Evolutionary conservation across 768 basidiomycete genomes (phyloP), one percentile per base, ranked within the genome.

Genomic region (Zangia roseola): DNA sequence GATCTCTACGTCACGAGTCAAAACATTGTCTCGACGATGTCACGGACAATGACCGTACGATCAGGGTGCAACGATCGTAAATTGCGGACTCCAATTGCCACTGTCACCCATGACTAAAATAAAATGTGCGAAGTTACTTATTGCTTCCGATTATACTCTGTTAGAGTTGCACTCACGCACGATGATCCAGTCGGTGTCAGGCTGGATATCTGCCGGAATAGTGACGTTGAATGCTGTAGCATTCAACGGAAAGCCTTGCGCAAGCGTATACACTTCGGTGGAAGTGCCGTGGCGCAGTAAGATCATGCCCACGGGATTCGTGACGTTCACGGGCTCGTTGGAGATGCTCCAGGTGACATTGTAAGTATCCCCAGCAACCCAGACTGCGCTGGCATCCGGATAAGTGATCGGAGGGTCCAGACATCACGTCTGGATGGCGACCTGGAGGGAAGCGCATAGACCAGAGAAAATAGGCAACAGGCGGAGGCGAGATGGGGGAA

Each of bases 71-170:
- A 35, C 6, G 50, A 83, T 82, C 8, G 71, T 71, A 56, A 82
- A 82, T 37, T 45, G 19, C 13, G 62, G 64, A 30, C 79, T 74
- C 45, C 66, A 73, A 56, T 81, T 74, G 25, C 79, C 79, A 42
- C 77, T 80, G 56, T 81, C 79, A 6, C 79, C 79, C 43, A 80
- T 71, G 33, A 81, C 79, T 80, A 43, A 28, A 43, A 41, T 23
- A 34, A 26, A 16, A 34, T 0, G 12, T 26, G 37, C 25, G 46
- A 17, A 25, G 45, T 41, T 43, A 49, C 41, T 45, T 41, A 40
- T 40, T 49, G 10, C 12, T 4, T 23, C 37, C 10, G 24, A 30
- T 28, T 6, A 2, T 9, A 36, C 47, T 4, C 19, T 8, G 28
- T 10, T 6, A 36, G 6, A 14, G 12, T 34, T 44, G 5, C 23